Base-by-base conservation (phyloP, 345 rosid genomes). In the Citrus inodora region DNA sequence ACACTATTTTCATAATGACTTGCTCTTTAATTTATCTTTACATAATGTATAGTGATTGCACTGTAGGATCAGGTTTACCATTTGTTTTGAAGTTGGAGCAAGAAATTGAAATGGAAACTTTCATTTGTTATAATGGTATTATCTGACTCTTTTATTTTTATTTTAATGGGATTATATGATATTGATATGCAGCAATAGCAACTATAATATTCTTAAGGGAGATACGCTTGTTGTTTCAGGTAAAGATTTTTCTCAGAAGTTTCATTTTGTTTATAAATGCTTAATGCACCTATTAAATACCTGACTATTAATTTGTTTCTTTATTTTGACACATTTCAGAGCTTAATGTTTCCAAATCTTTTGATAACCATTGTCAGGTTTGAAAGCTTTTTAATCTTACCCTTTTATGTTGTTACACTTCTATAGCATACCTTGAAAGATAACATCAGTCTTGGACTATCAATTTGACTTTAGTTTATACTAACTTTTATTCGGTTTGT, bases 171-270 rank as follows among this genome's bases (percentile, higher is more conserved):
- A 63, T 75, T 84, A 37, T 76, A 64, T 82, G 69, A 66, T 76
- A 80, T 84, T 83, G 69, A 68, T 76, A 80, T 84, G 89, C 93
- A 94, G 99, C 89, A 40, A 89, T 96, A 53, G 89, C 93, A 32
- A 83, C 90, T 53, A 32, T 94, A 70, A 66, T 96, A 81, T 89
- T 90, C 80, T 81, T 94, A 25, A 88, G 97, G 85, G 97, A 92
- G 86, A 75, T 86, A 60, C 48, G 82, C 77, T 51, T 84, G 74
- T 84, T 92, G 60, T 77, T 76, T 83, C 88, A 82, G 97, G 99
- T 91, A 82, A 37, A 64, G 22, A 5, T 60, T 71, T 37, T 71
- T 67, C 70, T 17, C 56, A 8, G 66, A n/a, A 60, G 73, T 74
- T 5, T 61, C 60, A 10, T 53, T 76, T 59, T 40, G 17, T 30